A percentile compares a stretch with the other conserved stretches of the same genome.
These are phyloP conservation scores for Gloeophyllum trabeum DNA, from an alignment of 768 basidiomycete genomes.

Conservation along the genomic window DNA sequence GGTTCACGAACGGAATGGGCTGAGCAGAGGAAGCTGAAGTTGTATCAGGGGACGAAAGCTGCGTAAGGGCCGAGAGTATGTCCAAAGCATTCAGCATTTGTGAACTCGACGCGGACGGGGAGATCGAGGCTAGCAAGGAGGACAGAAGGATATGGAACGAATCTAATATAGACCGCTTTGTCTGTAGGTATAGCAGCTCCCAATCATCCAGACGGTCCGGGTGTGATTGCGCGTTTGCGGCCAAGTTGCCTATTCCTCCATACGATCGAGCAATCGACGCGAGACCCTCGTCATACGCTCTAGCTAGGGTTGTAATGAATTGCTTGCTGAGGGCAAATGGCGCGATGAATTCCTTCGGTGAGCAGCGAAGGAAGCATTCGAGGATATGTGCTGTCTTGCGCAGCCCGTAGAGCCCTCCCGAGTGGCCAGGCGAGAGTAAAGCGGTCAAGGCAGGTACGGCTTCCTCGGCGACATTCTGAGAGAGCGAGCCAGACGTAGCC, in stretches of 20 bases:
- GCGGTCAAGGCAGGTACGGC: constrained; percentile 46
- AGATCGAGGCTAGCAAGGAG: constrained; percentile 35
- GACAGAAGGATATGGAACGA: constrained; percentile 49
- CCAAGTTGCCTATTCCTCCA: too few species aligned
- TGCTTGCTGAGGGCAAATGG: constrained; percentile 39
- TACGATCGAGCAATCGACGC: constrained; percentile 44
- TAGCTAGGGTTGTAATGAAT: constrained; percentile 47
- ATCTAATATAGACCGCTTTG: constrained; percentile 65
- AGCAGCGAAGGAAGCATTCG: constrained; percentile 37
- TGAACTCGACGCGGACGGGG: constrained; percentile 16
- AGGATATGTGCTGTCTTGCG: constrained; percentile 55
- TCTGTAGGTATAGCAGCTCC: constrained; percentile 61
- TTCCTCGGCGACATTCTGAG: constrained; percentile 25
- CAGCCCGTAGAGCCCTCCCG: constrained; percentile 46
- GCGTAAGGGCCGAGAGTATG: constrained; percentile 46
- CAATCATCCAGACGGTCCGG: constrained; percentile 35
- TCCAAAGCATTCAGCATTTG: constrained; percentile 41
- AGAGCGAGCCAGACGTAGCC: constrained; percentile 19
- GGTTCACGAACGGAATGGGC: constrained; percentile 44
- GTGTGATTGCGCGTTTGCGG: constrained; percentile 14
- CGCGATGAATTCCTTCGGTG: constrained; percentile 35
- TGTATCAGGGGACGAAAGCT: constrained; percentile 26
- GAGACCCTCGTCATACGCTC: constrained; percentile 50
- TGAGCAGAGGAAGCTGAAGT: constrained; percentile 2
- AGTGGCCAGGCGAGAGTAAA: constrained; percentile 29